phyloP scores from a whole-genome alignment of 2,329 filamentous ascomycete genomes.

The Aaosphaeria pasadenensis region DNA sequence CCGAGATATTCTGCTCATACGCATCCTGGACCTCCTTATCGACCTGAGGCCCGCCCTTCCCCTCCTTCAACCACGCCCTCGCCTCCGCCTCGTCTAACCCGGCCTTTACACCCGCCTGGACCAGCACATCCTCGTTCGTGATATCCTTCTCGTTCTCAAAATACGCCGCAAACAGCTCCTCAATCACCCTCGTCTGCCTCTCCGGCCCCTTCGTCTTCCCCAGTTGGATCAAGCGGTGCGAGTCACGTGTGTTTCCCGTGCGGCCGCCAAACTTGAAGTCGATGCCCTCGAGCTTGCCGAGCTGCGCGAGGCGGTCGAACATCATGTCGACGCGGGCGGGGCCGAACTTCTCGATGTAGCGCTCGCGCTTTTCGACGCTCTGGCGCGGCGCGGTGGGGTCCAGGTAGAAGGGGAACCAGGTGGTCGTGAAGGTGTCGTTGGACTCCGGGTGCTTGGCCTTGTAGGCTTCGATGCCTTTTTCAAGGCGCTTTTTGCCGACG shows the following conservation, averaged over 20 bases:
- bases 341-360: conserved; percentile 63
- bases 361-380: conserved; percentile 53
- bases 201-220: conserved; percentile 54
- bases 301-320: conserved; percentile 52
- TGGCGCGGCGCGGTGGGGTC: conserved; percentile 60
- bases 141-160: conserved; percentile 51
- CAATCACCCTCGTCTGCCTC: conserved; percentile 45
- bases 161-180: conserved; percentile 41
- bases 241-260: conserved; percentile 74
- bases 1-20: conserved; percentile 53
- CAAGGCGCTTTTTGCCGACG: conserved; percentile 72
- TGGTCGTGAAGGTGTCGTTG: conserved; percentile 67
- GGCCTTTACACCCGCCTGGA: conserved; percentile 41
- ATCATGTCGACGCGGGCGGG: conserved; percentile 59
- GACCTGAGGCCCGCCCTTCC: conserved; percentile 44
- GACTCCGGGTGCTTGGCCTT: conserved; percentile 58
- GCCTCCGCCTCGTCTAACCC: conserved; percentile 44
- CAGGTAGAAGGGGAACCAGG: conserved; percentile 79
- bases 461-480: conserved; percentile 67
- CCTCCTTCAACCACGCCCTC: conserved; percentile 42
- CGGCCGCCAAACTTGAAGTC: conserved; percentile 68
- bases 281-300: conserved; percentile 67
- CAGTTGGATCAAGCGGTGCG: conserved; percentile 63
- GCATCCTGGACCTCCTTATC: conserved; percentile 47
- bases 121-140: conserved; percentile 39